A percentile compares a stretch with the other conserved stretches of the same genome.
Evolutionary conservation across 768 basidiomycete species (phyloP).

Genomic region (Agaricus blazei): DNA sequence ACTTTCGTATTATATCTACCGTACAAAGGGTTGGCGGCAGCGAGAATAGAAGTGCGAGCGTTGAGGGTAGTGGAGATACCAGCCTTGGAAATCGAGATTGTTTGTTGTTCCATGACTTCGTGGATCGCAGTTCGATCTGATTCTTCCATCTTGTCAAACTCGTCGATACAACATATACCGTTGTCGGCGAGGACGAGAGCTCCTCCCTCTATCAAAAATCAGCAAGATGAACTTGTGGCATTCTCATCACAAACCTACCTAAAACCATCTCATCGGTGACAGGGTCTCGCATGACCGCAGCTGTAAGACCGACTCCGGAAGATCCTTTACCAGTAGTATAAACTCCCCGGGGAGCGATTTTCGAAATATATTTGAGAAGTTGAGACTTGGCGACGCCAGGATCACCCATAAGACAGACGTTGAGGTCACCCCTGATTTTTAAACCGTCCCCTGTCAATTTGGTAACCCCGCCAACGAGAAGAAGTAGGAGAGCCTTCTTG

Average conservation of each 20-base stretch:
- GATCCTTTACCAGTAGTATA: conserved; percentile 99
- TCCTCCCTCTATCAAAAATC: conserved; percentile 74
- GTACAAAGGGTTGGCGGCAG: conserved; percentile 96
- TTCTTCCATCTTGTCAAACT: conserved; percentile 99
- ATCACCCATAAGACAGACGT: conserved; percentile 98
- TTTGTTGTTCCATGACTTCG: conserved; percentile 99
- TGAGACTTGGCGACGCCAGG: conserved; percentile 99
- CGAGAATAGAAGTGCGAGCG: conserved; percentile 94
- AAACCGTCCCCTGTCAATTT: conserved; percentile 96
- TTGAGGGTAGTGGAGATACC: conserved; percentile 98
- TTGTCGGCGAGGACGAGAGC: conserved; percentile 99
- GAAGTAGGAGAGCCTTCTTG: conserved; percentile 89
- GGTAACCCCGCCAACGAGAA: conserved; percentile 94
- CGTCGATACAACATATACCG: conserved; percentile 99
- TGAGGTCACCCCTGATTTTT: conserved; percentile 98
- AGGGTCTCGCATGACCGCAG: conserved; percentile 98
- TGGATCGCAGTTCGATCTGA: conserved; percentile 96
- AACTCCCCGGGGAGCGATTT: conserved; percentile 94
- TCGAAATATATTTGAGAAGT: conserved; percentile 95
- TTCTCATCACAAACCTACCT: conserved; percentile 46
- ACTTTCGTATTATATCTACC: conserved; percentile 98
- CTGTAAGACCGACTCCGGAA: conserved; percentile 97
- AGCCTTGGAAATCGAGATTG: conserved; percentile 98
- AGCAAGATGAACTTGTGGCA: not conserved
- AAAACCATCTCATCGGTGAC: conserved; percentile 99